Evolutionary conservation across 352 stramenopile genomes (phyloP).

Genomic region (Globisporangium rhizosaccharum): DNA sequence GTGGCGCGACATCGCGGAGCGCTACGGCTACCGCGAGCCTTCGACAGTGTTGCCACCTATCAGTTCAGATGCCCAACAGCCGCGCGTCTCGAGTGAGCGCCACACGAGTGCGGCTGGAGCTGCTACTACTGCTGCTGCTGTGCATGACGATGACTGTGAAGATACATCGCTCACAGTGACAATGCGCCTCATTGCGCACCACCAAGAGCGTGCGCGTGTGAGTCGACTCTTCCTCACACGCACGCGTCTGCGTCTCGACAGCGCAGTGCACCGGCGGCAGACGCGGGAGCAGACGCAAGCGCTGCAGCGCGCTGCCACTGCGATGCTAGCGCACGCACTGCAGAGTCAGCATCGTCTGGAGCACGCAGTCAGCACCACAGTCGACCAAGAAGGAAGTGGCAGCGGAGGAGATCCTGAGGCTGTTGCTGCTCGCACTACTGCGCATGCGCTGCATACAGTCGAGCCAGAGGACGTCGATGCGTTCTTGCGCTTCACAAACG

Average conservation of each 20-base stretch:
- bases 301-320: conserved; percentile 12
- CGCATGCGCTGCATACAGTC: conserved; percentile 8
- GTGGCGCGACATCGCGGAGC: conserved; percentile 28
- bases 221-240: conserved; percentile 7
- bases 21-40: conserved; percentile 18
- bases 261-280: background rate
- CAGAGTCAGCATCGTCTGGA: conserved; percentile 22
- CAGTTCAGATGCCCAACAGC: too few relatives aligned
- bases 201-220: background rate
- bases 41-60: background rate
- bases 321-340: conserved; percentile 13
- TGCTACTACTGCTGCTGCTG: background rate
- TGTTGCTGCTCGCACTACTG: background rate
- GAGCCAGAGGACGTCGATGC: conserved; percentile 22
- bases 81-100: background rate
- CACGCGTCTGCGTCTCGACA: conserved; percentile 1
- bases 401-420: too few relatives aligned
- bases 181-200: conserved; percentile 6
- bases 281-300: background rate
- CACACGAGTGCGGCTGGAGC: background rate
- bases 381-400: background rate
- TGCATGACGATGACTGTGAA: background rate
- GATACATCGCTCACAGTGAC: background rate
- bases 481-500: conserved; percentile 28
- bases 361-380: conserved; percentile 6